Evolutionary conservation across 2,329 filamentous ascomycete genomes (phyloP), one percentile per base, ranked within the genome.

Genomic region (Biscogniauxia marginata): DNA sequence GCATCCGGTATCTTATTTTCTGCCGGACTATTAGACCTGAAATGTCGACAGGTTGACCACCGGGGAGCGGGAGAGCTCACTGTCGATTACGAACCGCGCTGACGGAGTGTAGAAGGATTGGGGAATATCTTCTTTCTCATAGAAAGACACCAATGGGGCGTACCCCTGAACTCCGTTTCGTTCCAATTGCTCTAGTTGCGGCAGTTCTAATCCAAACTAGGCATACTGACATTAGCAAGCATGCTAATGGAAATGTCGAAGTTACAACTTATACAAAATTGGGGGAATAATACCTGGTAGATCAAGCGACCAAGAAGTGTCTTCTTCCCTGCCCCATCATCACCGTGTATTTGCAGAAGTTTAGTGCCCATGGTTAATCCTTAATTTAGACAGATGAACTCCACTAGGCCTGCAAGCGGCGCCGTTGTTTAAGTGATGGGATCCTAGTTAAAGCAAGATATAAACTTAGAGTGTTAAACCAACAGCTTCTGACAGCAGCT

Each of bases 1-100:
- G 25, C 34, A 22, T 54, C 52, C 11, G 52, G 52, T 22, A 34
- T 23, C 13, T 54, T 2, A 8, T 22, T 50, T 50, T 21, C 52
- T 52, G 16, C 19, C 44, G 6, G 7, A 49, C 45, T 19, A 47
- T 47, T 19, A 47, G 45, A 21, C 19, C 13, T 8, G 19, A 23
- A 19, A 47, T 13, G 19, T 7, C 20, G 7, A 19, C 5, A 19
- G 22, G 7, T 19, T 23, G 45, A 47, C 5, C 5, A 47, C 18
- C 13, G 30, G 13, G 30, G 3, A 2, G 13, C 30, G n/a, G n/a
- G 6, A 39, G n/a, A 21, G 8, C 45, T 22, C 7, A 47, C 45
- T 21, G 45, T 47, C 19, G 45, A 47, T 8, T 6, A 47, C 45
- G 21, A 47, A 47, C 19, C 21, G 45, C 19, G 45, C 19, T 7